A percentile compares a stretch with the other conserved stretches of the same genome.
phyloP scores from a whole-genome alignment of 305 asterid genomes.

The Solanum hybrid region DNA sequence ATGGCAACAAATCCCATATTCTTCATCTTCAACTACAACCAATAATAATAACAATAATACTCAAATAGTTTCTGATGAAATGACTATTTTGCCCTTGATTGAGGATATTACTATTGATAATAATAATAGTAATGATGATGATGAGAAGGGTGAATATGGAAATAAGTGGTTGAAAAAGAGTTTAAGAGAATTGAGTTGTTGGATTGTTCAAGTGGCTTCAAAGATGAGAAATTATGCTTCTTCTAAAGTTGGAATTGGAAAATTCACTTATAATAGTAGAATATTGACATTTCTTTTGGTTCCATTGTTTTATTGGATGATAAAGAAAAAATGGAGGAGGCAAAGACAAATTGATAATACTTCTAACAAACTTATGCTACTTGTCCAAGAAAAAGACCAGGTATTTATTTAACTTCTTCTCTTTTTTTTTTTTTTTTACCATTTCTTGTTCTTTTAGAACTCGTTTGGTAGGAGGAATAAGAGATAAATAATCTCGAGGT shows the following conservation, averaged over 20 bases:
- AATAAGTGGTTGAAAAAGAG: constrained; percentile 13
- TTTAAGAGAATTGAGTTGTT: constrained; percentile 15
- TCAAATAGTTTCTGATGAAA: neutral
- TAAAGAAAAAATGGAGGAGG: constrained; percentile 24
- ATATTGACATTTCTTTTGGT: constrained; percentile 22
- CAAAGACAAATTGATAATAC: constrained; percentile 19
- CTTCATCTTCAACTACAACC: constrained; percentile 13
- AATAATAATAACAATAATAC: neutral
- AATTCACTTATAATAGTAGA: constrained; percentile 27
- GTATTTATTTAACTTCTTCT: constrained; percentile 1
- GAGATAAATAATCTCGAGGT: neutral
- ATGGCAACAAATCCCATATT: constrained; percentile 29
- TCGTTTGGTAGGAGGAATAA: too few species aligned
- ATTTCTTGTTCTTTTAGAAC: neutral
- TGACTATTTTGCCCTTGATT: neutral
- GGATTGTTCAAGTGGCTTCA: constrained; percentile 13
- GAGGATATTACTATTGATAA: neutral
- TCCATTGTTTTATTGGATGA: constrained; percentile 23
- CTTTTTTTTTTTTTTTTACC: too few species aligned
- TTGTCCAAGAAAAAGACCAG: constrained; percentile 47
- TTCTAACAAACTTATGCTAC: constrained; percentile 25
- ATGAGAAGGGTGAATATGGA: neutral
- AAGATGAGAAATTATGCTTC: constrained; percentile 11
- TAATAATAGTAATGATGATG: neutral
- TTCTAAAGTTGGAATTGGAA: constrained; percentile 20